Evolutionary conservation across 208 protist species (phyloP), one percentile per base, ranked within the genome.

Genomic region (Wallacemonas sp.): DNA sequence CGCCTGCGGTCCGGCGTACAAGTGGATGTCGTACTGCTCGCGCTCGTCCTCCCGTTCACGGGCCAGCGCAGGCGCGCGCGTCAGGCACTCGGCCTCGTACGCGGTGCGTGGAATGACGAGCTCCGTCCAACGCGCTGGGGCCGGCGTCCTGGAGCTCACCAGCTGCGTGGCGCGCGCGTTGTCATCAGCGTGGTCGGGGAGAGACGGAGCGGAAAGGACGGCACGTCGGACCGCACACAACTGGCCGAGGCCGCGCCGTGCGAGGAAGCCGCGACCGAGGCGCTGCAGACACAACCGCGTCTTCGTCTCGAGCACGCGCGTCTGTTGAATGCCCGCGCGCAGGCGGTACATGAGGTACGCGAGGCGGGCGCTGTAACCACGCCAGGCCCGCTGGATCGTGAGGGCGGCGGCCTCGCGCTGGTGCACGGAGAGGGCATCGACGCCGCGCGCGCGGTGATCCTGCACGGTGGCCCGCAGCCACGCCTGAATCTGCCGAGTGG

Each of bases 321-420:
- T 57, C 28, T 67, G 48, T n/a, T 85, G 50, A 50, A 86, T 71
- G 16, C 61, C 48, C 18, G 63, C 42, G 16, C 70, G 63, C 23
- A 86, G 57, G 2, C 41, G n/a, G 1, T 18, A 49, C 81, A 95
- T 86, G 65, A 72, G 76, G 41, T 70, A 77, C 11, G 48, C 32
- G 16, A 95, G 31, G 0, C 81, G 78, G 0, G 38, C 69, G 10
- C 69, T 44, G 67, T 86, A 86, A n/a, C 73, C 79, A 2, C 85
- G 74, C 87, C 90, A 96, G 18, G 78, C 55, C 1, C 71, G 38
- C 72, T 95, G 89, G 33, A 95, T 86, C 3, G 61, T 4, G 12
- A 76, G 1, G 8, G 87, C 82, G n/a, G 81, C 82, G 11, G 67
- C 57, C 16, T 82, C 22, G 22, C 63, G 78, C 20, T 25, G 28